Base-by-base conservation (phyloP, 1,139 yeast species). In the Yamadazyma mexicana region DNA sequence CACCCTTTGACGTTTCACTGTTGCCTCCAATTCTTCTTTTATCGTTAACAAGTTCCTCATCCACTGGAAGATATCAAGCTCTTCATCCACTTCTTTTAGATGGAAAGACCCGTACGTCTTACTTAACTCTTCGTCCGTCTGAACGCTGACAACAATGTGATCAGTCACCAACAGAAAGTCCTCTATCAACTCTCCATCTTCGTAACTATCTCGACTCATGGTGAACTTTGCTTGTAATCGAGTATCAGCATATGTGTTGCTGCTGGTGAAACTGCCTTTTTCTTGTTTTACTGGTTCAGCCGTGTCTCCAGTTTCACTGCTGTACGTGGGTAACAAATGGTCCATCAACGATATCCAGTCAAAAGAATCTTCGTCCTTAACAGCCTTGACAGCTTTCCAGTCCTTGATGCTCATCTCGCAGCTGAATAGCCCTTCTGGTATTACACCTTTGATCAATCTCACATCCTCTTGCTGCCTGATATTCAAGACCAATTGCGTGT, bases 361-460 rank as follows among this genome's bases (percentile, higher is more conserved):
- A 9, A 39, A 40, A 12, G 29, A 31, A 31, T 40, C 41, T 23
- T 32, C 33, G 8, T 37, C 42, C 7, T 36, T 37, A 4, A 31
- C 22, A 10, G 31, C 16, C 22, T 36, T 38, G n/a, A 38, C 17
- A 10, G 32, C 16, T 4, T 11, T 8, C 39, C 43, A 37, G 9
- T 32, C 20, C 11, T 37, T 31, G 5, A 37, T 18, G 11, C n/a
- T 34, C 8, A 47, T 12, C 10, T 20, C 22, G 4, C 32, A 18
- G 39, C 51, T 36, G 48, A 52, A 37, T 40, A 46, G 12, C 43
- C 64, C 33, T 51, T 56, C 40, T 44, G 44, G 38, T 40, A 49
- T 28, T 39, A 46, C 38, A 25, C 41, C 55, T 11, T 42, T 44
- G 17, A 54, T 22, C 1, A 33, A 35, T n/a, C 39, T 37, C 11